Evolutionary conservation across 1,284 basidiomycete species (phyloP).

Genomic region (Pulveroboletus sp.): DNA sequence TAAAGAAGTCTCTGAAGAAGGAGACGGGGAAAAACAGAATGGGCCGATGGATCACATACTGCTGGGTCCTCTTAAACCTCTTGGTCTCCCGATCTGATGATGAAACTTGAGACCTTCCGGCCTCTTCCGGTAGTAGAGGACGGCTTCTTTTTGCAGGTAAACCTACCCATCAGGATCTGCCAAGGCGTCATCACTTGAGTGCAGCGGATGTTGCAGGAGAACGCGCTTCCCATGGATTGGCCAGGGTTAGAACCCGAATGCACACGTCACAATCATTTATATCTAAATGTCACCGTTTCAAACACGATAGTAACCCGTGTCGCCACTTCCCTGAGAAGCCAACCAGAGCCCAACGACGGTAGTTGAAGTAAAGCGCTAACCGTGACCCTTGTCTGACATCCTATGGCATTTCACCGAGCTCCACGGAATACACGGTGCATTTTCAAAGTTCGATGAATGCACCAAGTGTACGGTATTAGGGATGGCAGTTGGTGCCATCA

Average conservation of each 20-base stretch:
- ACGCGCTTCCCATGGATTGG: too few species aligned
- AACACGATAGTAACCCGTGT: neutral
- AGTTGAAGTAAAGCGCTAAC: neutral
- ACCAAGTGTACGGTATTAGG: neutral
- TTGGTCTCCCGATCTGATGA: neutral
- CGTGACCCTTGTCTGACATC: neutral
- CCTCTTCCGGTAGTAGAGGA: neutral
- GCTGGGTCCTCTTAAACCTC: neutral
- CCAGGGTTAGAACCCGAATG: too few species aligned
- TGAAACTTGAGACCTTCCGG: neutral
- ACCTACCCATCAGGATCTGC: neutral
- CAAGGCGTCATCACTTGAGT: too few species aligned
- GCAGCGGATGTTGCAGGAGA: too few species aligned
- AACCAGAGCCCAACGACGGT: neutral
- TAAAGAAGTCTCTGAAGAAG: neutral
- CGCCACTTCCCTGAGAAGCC: neutral
- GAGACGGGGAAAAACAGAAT: neutral
- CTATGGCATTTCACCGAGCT: neutral
- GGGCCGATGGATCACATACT: neutral
- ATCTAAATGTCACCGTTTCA: neutral
- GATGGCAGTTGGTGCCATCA: neutral
- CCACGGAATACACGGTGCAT: neutral
- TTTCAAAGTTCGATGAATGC: constrained; percentile 11
- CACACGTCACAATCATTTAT: too few species aligned
- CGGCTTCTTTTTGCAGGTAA: neutral